These are phyloP conservation scores for Eucalyptus marginata DNA, from an alignment of 345 rosid species.

Conservation along the genomic window DNA sequence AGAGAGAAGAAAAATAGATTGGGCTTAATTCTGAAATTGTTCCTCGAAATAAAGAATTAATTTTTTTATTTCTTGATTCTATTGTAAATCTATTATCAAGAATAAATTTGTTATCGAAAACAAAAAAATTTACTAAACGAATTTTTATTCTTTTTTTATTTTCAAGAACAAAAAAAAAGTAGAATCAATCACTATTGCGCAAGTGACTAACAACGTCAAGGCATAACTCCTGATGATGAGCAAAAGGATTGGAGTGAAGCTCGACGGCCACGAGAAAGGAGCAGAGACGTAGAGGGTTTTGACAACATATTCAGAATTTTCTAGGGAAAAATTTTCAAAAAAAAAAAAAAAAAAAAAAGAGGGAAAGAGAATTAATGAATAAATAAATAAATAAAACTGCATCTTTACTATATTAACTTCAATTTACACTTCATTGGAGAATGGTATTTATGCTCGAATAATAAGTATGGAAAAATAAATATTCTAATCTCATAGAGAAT, in stretches of 20 bases:
- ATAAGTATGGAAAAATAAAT: background rate
- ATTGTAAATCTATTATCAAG: too few species aligned
- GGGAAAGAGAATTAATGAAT: background rate
- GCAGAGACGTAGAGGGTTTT: background rate
- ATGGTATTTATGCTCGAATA: background rate
- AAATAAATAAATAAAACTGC: background rate
- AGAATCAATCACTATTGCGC: too few species aligned
- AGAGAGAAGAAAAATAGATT: too few species aligned
- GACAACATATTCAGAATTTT: background rate
- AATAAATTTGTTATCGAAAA: too few species aligned
- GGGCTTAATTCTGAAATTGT: too few species aligned
- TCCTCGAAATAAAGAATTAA: accelerated
- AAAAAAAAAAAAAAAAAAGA: too few species aligned
- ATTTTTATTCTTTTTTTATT: too few species aligned
- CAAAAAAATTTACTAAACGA: too few species aligned
- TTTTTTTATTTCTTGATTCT: too few species aligned
- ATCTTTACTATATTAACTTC: background rate
- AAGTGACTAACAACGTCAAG: background rate
- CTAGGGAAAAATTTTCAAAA: too few species aligned
- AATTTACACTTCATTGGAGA: background rate
- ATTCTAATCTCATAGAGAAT: background rate
- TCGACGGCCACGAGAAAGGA: background rate
- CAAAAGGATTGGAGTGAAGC: background rate
- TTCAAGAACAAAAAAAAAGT: too few species aligned
- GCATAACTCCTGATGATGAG: background rate